Conservation (phyloP, 2,329 filamentous ascomycete genomes). For the Colletotrichum chlorophyti region DNA sequence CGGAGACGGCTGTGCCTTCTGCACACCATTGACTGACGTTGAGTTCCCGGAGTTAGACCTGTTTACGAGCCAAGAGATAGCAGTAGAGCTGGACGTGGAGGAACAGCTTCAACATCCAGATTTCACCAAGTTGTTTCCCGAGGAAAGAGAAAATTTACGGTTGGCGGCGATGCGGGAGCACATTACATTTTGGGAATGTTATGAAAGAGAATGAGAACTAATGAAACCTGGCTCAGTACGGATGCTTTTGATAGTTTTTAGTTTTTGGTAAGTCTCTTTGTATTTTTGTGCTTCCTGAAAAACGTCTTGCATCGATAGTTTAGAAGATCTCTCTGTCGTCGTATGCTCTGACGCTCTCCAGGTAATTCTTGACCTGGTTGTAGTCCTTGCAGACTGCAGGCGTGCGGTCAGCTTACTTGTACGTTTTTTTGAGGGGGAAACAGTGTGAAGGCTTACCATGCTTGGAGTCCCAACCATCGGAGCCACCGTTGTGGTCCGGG, state of each 20-base stretch:
- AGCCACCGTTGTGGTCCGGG: constrained; percentile 52
- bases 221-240: no score
- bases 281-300: no score
- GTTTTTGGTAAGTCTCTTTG: no score
- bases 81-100: background rate
- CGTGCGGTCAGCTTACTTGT: background rate
- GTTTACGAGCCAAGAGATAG: background rate
- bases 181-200: no score
- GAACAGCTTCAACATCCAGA: no score
- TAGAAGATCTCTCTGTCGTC: constrained; percentile 52
- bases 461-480: constrained; percentile 54
- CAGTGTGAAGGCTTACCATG: constrained; percentile 40
- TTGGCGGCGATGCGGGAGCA: no score
- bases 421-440: no score
- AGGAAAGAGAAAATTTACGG: no score
- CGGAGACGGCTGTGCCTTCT: constrained; percentile 2
- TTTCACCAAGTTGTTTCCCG: no score
- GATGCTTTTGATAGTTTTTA: no score
- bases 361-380: constrained; percentile 46
- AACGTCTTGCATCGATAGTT: background rate
- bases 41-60: constrained; percentile 10
- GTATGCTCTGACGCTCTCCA: constrained; percentile 52
- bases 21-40: background rate
- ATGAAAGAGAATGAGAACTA: no score
- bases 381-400: constrained; percentile 50